Evolutionary conservation across 75 land plant genomes (phyloP), one percentile per base, ranked within the genome.

Genomic region (Picea sitchensis): DNA sequence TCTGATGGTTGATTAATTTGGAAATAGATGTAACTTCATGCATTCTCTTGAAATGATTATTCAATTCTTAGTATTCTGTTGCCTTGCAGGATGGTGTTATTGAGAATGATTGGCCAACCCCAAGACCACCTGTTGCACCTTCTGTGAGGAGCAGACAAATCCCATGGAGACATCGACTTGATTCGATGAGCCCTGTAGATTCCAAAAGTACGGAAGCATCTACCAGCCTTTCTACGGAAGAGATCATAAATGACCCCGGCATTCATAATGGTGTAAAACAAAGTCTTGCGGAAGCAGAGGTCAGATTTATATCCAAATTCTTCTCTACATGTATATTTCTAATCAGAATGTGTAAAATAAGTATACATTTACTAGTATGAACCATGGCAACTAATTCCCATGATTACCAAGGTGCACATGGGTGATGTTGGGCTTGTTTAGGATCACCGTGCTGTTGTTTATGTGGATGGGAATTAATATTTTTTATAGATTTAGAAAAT

Each of bases 71-170:
- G 2, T 26, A 58, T 75, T n/a, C 59, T 75, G 21, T 47, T 73
- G 12, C 14, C 8, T 77, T 61, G 62, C 89, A 88, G 90, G 93
- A 96, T 65, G 76, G 79, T 73, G 83, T 87, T 41, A 58, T 82
- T 13, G 91, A 79, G 18, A 58, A 83, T 59, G 92, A 96, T 31
- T 95, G 94, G 99, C 85, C 92, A 72, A 88, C 77, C 31, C 75
- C 82, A 8, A 89, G 87, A 67, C 88, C 86, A 23, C 99, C 92
- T 61, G 82, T 86, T 47, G 82, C 84, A 73, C 82, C 91, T 23
- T 84, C 90, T 75, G 83, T 90, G 41, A 81, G 87, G 77, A 87
- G 73, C 11, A 88, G 83, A 67, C 95, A 87, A 59, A 78, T 86
- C 77, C 83, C 92, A 36, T 88, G 98, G 84, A 95, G 90, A 78